phyloP scores from a whole-genome alignment of 768 basidiomycete genomes.

The Clathrus columnatus region DNA sequence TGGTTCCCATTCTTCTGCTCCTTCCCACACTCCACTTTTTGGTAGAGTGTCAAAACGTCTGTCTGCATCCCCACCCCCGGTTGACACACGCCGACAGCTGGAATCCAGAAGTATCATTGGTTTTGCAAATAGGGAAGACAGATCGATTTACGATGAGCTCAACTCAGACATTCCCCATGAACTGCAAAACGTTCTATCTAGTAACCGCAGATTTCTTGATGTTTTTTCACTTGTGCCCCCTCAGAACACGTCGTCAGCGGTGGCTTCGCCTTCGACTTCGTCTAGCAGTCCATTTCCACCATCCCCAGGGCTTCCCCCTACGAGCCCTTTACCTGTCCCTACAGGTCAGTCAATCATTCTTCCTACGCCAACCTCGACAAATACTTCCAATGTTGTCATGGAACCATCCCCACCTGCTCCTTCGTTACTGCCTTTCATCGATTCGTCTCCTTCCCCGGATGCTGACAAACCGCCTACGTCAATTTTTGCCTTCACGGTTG shows the following conservation, averaged over 20 bases:
- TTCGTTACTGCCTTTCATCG: slow-evolving; percentile 1
- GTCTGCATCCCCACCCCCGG: no score
- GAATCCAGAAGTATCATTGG: slow-evolving; percentile 65
- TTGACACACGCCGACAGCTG: slow-evolving; percentile 41
- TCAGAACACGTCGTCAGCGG: slow-evolving; percentile 34
- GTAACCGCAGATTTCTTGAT: slow-evolving; percentile 19
- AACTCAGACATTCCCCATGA: slow-evolving; percentile 81
- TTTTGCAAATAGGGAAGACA: slow-evolving; percentile 35
- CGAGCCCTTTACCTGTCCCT: slow-evolving; percentile 28
- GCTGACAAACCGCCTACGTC: slow-evolving; percentile 29
- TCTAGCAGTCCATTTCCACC: slow-evolving; percentile 17
- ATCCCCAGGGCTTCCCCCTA: slow-evolving; percentile 37
- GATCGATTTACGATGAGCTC: slow-evolving; percentile 52
- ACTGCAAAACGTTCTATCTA: slow-evolving; percentile 50
- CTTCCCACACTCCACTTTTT: no score
- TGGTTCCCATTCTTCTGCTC: not conserved
- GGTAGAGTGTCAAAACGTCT: no score
- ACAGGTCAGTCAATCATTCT: not conserved
- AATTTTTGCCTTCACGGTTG: slow-evolving; percentile 16
- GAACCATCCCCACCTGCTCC: slow-evolving; percentile 9
- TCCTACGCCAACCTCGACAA: not conserved
- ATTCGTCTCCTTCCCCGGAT: slow-evolving; percentile 2
- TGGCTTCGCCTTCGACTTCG: not conserved
- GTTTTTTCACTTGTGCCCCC: slow-evolving; percentile 22
- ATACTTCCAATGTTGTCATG: not conserved